phyloP scores from a whole-genome alignment of 2,329 filamentous ascomycete genomes.

The Dryadomyces sulphureus region DNA sequence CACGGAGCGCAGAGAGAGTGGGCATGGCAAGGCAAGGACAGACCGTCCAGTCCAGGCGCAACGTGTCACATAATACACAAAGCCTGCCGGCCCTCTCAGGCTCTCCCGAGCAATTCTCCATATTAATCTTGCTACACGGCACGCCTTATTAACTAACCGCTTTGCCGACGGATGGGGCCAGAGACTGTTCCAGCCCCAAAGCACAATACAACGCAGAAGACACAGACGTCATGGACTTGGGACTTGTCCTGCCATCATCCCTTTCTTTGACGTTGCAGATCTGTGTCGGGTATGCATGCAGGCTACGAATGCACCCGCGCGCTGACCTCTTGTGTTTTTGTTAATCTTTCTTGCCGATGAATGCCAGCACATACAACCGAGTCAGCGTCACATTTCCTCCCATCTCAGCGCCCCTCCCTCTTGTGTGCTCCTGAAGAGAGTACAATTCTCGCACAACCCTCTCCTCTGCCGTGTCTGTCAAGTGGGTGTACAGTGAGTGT shows the following conservation, averaged over 20 bases:
- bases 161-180: not conserved
- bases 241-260: not conserved
- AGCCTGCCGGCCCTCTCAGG: not conserved
- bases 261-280: not conserved
- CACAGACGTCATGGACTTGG: not conserved
- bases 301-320: not conserved
- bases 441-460: too few relatives aligned
- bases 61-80: not conserved
- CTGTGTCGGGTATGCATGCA: not conserved
- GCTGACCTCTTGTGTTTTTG: not conserved
- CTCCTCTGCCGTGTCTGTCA: too few relatives aligned
- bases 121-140: too few relatives aligned
- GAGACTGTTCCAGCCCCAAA: too few relatives aligned
- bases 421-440: too few relatives aligned
- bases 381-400: not conserved
- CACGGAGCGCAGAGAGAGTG: too few relatives aligned
- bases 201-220: not conserved
- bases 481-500: too few relatives aligned
- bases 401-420: not conserved
- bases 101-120: not conserved
- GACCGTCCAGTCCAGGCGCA: not conserved
- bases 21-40: too few relatives aligned
- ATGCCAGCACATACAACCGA: not conserved
- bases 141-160: too few relatives aligned
- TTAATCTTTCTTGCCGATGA: not conserved